Evolutionary conservation across 2,329 filamentous ascomycete species (phyloP).

Genomic region (Xylariaceae sp.): DNA sequence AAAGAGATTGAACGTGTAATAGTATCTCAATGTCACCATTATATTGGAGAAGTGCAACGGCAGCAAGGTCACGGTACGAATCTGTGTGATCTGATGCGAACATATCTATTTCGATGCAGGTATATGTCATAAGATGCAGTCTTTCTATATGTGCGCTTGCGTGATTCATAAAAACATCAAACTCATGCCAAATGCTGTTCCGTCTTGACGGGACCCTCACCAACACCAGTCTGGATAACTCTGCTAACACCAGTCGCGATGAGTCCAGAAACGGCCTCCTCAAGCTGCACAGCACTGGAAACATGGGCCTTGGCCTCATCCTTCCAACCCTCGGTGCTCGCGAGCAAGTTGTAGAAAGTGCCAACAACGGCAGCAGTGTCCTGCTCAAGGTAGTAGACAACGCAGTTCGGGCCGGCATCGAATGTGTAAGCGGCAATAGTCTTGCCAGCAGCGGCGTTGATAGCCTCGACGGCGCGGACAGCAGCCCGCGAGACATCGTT

Average conservation of each 20-base stretch:
- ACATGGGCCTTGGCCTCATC: slow-evolving; percentile 47
- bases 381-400: slow-evolving; percentile 89
- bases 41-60: too few species aligned
- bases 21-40: too few species aligned
- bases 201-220: slow-evolving; percentile 78
- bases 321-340: slow-evolving; percentile 66
- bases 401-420: slow-evolving; percentile 93
- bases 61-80: too few species aligned
- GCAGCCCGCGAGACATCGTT: slow-evolving; percentile 88
- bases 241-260: slow-evolving; percentile 77
- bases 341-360: slow-evolving; percentile 65
- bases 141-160: slow-evolving; percentile 9
- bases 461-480: slow-evolving; percentile 79
- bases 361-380: slow-evolving; percentile 69
- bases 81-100: background rate
- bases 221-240: slow-evolving; percentile 86
- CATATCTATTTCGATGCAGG: background rate
- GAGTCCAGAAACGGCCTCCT: slow-evolving; percentile 58
- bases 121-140: slow-evolving; percentile 1
- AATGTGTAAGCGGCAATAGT: slow-evolving; percentile 92
- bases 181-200: slow-evolving; percentile 67
- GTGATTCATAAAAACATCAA: slow-evolving; percentile 1
- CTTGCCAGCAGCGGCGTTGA: slow-evolving; percentile 75
- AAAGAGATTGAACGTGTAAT: too few species aligned
- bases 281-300: slow-evolving; percentile 51